These are phyloP conservation scores for Kwoniella mangroviensis DNA, from an alignment of 768 basidiomycete species.

Conservation along the genomic window DNA sequence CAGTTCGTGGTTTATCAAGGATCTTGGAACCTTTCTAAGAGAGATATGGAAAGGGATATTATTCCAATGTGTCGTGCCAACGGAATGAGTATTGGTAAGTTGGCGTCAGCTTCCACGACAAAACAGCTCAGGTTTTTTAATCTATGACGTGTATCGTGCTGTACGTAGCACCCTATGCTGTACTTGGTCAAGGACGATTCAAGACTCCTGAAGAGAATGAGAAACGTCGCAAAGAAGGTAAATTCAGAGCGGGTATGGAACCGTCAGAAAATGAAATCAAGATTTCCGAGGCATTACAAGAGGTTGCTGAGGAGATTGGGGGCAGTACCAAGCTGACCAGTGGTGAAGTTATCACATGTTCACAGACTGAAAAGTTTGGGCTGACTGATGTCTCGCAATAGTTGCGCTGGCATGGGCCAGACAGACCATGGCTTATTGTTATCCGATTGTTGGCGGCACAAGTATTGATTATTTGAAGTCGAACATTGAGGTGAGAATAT, in stretches of 20 bases:
- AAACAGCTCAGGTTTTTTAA: not conserved
- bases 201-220: conserved; percentile 36
- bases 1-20: conserved; percentile 64
- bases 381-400: not conserved
- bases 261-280: conserved; percentile 28
- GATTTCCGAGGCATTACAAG: conserved; percentile 31
- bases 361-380: not conserved
- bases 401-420: conserved; percentile 48
- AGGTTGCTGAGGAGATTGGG: conserved; percentile 48
- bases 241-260: conserved; percentile 7
- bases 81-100: conserved; percentile 20
- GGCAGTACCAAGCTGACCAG: conserved; percentile 21
- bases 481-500: conserved; percentile 19
- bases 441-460: conserved; percentile 49
- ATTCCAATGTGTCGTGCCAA: conserved; percentile 58
- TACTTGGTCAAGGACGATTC: conserved; percentile 59
- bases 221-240: conserved; percentile 15
- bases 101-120: not conserved
- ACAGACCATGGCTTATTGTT: conserved; percentile 40
- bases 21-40: conserved; percentile 35
- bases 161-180: conserved; percentile 59
- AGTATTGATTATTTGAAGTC: conserved; percentile 41
- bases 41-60: conserved; percentile 65
- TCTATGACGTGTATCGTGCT: not conserved
- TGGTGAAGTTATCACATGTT: conserved; percentile 1